These are phyloP conservation scores for Chytridium lagenaria DNA, from an alignment of 371 early-diverging fungal species.

Conservation along the genomic window DNA sequence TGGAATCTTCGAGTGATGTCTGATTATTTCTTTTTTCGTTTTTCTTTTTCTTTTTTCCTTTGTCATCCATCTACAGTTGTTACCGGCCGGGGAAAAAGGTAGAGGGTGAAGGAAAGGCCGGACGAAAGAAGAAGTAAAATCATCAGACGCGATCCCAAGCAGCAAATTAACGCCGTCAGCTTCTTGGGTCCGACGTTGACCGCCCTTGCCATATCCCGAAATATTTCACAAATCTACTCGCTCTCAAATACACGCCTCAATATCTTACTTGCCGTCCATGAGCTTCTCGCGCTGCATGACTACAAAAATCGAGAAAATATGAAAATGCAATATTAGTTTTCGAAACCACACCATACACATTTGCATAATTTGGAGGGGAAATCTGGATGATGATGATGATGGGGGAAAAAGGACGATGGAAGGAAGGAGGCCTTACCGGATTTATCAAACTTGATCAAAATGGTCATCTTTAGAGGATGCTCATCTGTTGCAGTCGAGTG, in stretches of 20 bases:
- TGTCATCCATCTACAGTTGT: slow-evolving; percentile 4
- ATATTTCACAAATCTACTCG: too few species aligned
- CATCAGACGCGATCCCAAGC: not conserved
- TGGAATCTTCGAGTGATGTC: too few species aligned
- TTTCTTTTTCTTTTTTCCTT: not conserved
- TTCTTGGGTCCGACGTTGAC: too few species aligned
- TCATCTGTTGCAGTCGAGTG: slow-evolving; percentile 90
- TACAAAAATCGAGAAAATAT: not conserved
- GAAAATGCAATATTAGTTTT: not conserved
- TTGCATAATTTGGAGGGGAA: too few species aligned
- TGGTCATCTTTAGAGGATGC: slow-evolving; percentile 89
- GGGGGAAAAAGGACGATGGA: too few species aligned
- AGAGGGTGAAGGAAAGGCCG: slow-evolving; percentile 29
- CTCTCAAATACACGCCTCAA: too few species aligned
- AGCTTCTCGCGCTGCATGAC: slow-evolving; percentile 48
- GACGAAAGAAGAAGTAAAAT: slow-evolving; percentile 41
- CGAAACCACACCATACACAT: too few species aligned
- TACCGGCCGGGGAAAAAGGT: slow-evolving; percentile 27
- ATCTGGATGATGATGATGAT: not conserved
- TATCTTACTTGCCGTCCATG: slow-evolving; percentile 36
- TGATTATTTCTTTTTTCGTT: not conserved
- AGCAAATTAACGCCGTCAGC: too few species aligned
- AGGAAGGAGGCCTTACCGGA: slow-evolving; percentile 37
- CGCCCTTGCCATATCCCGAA: too few species aligned
- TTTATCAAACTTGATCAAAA: slow-evolving; percentile 90